Base-by-base conservation (phyloP, 768 basidiomycete species). In the Mycena albidolilacea region DNA sequence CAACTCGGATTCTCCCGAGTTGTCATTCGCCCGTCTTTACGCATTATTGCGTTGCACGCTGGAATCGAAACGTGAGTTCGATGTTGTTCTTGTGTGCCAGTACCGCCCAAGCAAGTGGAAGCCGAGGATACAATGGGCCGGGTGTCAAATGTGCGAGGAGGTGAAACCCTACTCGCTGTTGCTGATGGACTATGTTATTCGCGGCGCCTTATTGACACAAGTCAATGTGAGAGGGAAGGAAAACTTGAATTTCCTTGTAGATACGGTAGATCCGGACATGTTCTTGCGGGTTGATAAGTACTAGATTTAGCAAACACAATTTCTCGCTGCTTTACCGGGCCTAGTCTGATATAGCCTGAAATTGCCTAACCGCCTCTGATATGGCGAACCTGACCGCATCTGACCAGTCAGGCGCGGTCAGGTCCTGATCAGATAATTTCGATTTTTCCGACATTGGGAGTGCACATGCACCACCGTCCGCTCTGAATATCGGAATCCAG, bases 401-500 rank as follows among this genome's bases (percentile, higher is more conserved):
- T n/a, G n/a, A n/a, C n/a, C n/a, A n/a, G n/a, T n/a, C n/a, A n/a
- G n/a, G n/a, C n/a, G n/a, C n/a, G n/a, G n/a, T n/a, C n/a, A n/a
- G n/a, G n/a, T n/a, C n/a, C n/a, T n/a, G n/a, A n/a, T n/a, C n/a
- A n/a, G n/a, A n/a, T n/a, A n/a, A n/a, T n/a, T n/a, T n/a, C n/a
- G n/a, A n/a, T n/a, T n/a, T n/a, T n/a, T n/a, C n/a, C n/a, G n/a
- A n/a, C n/a, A 46, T 68, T 15, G 67, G 67, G 1, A 68, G 67
- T n/a, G 68, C 61, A 21, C 52, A 55, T 37, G 61, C 23, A 7
- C 68, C 68, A 10, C 17, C 41, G 11, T 3, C 21, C 15, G 50
- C 60, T 43, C 61, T 69, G 17, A 69, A 69, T 39, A 48, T 43
- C 8, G 68, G 68, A 19, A 48, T 69, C 39, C 68, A 69, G 17